A percentile compares a stretch with the other conserved stretches of the same genome.
Evolutionary conservation across 352 stramenopile genomes (phyloP).

Genomic region (Phytopythium kandeliae): DNA sequence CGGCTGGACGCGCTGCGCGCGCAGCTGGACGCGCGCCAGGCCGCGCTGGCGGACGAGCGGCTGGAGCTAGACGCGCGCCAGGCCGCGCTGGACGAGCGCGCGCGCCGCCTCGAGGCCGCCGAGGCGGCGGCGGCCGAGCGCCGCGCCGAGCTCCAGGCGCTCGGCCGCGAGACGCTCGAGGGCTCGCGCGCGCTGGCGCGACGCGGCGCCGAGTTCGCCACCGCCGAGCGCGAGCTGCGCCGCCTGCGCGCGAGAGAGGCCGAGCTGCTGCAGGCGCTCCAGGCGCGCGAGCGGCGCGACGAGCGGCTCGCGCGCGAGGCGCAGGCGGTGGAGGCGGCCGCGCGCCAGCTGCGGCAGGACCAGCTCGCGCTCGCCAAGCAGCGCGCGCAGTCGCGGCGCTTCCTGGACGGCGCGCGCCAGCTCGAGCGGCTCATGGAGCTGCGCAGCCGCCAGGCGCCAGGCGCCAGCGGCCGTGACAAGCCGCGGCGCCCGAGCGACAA

Average conservation of each 20-base stretch:
- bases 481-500: constrained; percentile 8
- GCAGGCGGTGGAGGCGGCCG: constrained; percentile 40
- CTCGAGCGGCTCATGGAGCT: constrained; percentile 56
- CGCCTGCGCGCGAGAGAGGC: constrained; percentile 33
- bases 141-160: constrained; percentile 44
- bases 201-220: constrained; percentile 24
- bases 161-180: constrained; percentile 65
- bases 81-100: constrained; percentile 46
- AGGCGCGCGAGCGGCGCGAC: constrained; percentile 24
- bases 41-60: constrained; percentile 58
- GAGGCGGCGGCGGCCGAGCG: constrained; percentile 34
- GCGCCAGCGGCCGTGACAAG: neutral
- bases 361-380: constrained; percentile 63
- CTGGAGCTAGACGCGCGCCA: constrained; percentile 39
- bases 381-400: constrained; percentile 67
- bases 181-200: constrained; percentile 40
- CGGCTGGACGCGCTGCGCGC: constrained; percentile 48
- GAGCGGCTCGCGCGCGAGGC: constrained; percentile 38
- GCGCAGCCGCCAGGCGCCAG: constrained; percentile 24
- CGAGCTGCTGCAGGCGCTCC: constrained; percentile 20
- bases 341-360: constrained; percentile 60
- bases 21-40: constrained; percentile 46
- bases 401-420: constrained; percentile 62
- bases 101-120: constrained; percentile 36
- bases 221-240: constrained; percentile 33